phyloP scores from a whole-genome alignment of 2,329 filamentous ascomycete species.

The Hymenoscyphus salicellus region DNA sequence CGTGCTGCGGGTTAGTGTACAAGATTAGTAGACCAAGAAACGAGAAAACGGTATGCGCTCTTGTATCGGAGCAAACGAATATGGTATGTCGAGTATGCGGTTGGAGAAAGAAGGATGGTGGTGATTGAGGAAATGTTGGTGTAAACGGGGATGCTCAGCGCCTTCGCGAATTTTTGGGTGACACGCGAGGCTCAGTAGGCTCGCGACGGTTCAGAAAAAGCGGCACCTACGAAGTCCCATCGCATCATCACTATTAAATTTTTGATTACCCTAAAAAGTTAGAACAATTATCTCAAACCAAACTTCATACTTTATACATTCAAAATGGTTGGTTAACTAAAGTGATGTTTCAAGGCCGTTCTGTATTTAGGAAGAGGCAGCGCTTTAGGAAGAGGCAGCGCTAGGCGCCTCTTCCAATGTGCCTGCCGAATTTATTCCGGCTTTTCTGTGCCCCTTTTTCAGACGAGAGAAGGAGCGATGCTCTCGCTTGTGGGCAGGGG shows the following conservation, averaged over 20 bases:
- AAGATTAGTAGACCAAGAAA: slow-evolving; percentile 17
- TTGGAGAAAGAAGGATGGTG: neutral
- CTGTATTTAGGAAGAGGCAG: neutral
- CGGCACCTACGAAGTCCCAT: too few species aligned
- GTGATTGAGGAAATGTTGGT: neutral
- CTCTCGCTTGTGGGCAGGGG: neutral
- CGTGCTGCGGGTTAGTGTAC: slow-evolving; percentile 19
- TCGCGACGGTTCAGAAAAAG: neutral
- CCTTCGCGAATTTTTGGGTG: neutral
- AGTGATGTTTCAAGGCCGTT: neutral
- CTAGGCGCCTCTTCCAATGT: neutral
- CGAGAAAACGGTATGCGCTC: neutral
- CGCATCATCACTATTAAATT: too few species aligned
- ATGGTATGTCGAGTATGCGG: neutral
- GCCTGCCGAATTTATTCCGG: neutral
- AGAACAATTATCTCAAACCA: too few species aligned
- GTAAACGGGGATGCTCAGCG: neutral
- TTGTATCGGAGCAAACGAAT: neutral
- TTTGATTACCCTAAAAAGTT: too few species aligned
- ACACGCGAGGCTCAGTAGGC: neutral
- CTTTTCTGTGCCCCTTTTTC: slow-evolving; percentile 2
- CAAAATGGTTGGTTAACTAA: too few species aligned
- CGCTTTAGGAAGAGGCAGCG: neutral
- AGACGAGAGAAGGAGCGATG: neutral
- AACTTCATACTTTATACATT: too few species aligned